phyloP scores from a whole-genome alignment of 1,284 basidiomycete genomes.

The Coniophora puteana region DNA sequence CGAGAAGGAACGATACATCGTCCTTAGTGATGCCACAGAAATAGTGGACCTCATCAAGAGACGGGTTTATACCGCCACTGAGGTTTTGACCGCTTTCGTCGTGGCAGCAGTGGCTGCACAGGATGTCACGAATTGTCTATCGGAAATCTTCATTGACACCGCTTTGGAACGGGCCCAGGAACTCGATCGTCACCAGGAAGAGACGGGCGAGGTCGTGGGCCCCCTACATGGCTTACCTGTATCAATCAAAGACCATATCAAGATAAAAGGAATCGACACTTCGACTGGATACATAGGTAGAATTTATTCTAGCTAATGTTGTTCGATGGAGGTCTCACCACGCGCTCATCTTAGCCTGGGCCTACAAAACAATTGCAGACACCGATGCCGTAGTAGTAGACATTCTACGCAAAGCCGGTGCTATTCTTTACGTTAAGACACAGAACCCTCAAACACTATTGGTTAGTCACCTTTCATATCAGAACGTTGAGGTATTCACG shows the following conservation, averaged over 20 bases:
- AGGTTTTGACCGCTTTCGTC: constrained; percentile 24
- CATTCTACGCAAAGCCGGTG: constrained; percentile 47
- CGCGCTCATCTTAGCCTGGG: constrained; percentile 32
- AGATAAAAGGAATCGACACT: constrained; percentile 44
- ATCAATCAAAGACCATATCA: constrained; percentile 51
- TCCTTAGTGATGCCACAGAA: constrained; percentile 26
- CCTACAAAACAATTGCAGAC: constrained; percentile 37
- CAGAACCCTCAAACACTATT: constrained; percentile 52
- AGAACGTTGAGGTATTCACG: constrained; percentile 9
- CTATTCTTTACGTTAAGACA: constrained; percentile 56
- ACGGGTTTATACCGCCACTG: constrained; percentile 19
- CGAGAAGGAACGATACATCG: constrained; percentile 21
- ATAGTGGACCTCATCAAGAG: constrained; percentile 18
- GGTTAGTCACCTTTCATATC: constrained; percentile 19
- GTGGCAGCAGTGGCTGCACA: constrained; percentile 25
- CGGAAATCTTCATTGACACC: constrained; percentile 52
- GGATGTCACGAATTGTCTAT: constrained; percentile 47
- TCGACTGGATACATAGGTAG: constrained; percentile 44
- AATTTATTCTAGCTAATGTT: background rate
- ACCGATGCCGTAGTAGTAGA: constrained; percentile 43
- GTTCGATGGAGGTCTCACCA: background rate
- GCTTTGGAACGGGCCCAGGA: constrained; percentile 47
- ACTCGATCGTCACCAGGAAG: constrained; percentile 44
- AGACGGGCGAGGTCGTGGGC: constrained; percentile 47
- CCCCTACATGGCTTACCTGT: constrained; percentile 61